Percentiles rank a stretch among this genome's conserved stretches.
Conservation (phyloP, 2,329 filamentous ascomycete species). For the Gaeumannomyces sp. region DNA sequence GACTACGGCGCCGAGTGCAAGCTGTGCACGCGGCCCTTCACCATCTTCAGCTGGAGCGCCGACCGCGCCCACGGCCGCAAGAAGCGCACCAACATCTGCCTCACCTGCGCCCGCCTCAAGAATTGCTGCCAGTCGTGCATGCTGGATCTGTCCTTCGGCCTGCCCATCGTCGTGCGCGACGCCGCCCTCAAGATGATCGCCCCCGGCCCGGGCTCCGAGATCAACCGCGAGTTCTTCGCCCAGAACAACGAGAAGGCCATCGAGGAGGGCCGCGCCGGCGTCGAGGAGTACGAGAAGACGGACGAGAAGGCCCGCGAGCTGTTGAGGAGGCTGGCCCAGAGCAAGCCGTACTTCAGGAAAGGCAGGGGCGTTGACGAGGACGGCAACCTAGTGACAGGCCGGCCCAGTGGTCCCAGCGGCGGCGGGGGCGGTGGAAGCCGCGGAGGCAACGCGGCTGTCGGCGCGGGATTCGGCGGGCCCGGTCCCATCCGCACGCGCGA, state of each 20-base stretch:
- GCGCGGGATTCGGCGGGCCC: constrained; percentile 54
- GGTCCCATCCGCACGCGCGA: constrained; percentile 77
- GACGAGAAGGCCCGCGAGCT: constrained; percentile 94
- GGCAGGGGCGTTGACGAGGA: constrained; percentile 66
- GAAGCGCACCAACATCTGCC: constrained; percentile 90
- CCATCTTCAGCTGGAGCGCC: constrained; percentile 89
- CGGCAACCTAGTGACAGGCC: constrained; percentile 32
- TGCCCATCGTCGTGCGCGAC: constrained; percentile 91
- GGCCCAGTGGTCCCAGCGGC: constrained; percentile 22
- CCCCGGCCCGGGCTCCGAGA: constrained; percentile 81
- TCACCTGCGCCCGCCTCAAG: constrained; percentile 94
- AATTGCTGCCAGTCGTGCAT: constrained; percentile 99
- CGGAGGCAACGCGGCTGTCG: constrained; percentile 41
- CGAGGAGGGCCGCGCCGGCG: constrained; percentile 77
- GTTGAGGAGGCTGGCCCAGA: constrained; percentile 75
- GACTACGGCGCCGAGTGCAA: constrained; percentile 87
- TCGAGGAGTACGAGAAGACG: constrained; percentile 92
- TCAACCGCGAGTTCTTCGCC: constrained; percentile 96
- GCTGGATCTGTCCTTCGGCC: constrained; percentile 91
- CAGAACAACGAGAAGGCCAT: constrained; percentile 96
- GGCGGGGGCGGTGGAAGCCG: constrained; percentile 14
- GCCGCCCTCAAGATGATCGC: constrained; percentile 97
- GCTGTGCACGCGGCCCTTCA: constrained; percentile 90
- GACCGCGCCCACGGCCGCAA: constrained; percentile 82
- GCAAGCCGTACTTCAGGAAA: constrained; percentile 92